Evolutionary conservation across 108 stramenopile species (phyloP), one percentile per base, ranked within the genome.

Genomic region (Schizochytrium sp.): DNA sequence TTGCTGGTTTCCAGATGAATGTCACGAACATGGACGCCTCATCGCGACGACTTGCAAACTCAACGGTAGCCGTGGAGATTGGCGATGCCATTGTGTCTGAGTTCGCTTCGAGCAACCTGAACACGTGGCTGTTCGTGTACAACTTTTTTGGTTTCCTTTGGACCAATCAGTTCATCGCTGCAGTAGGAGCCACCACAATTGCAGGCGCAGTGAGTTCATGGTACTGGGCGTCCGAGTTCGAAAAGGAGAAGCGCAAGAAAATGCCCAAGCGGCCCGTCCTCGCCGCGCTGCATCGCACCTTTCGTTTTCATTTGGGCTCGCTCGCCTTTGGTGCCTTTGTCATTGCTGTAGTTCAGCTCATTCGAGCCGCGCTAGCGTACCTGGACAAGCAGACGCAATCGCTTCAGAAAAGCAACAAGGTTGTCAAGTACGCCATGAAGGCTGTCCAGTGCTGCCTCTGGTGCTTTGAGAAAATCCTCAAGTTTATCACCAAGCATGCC

Each of bases 401-500:
- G 25, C 76, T 83, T 12, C 5, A 51, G 29, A 90, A 19, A 57
- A 90, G 90, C 83, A 91, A 89, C 91, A 57, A 57, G 12, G 44
- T 91, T 6, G 25, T 60, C 34, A 8, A 88, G 89, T 72, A 48
- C 34, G 57, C 91, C 18, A 25, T 93, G 44, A 91, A 76, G 89
- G 41, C 29, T 34, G 44, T 92, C 18, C 89, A 90, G 76, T 93
- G 91, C 91, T 93, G 72, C 87, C 48, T 93, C 43, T 89, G 91
- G 88, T 92, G 91, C 71, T 5, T 92, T n/a, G 91, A 93, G 72
- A 91, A 89, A 44, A 94, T 93, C 72, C 87, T 98, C 89, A 95
- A 95, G 87, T 97, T 97, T 89, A 60, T 98, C 88, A 96, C 95
- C 92, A 95, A 97, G 87, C 95, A 97, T 92, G 98, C 97, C 0